phyloP scores from a whole-genome alignment of 352 stramenopile genomes.

The Phytopythium litorale region DNA sequence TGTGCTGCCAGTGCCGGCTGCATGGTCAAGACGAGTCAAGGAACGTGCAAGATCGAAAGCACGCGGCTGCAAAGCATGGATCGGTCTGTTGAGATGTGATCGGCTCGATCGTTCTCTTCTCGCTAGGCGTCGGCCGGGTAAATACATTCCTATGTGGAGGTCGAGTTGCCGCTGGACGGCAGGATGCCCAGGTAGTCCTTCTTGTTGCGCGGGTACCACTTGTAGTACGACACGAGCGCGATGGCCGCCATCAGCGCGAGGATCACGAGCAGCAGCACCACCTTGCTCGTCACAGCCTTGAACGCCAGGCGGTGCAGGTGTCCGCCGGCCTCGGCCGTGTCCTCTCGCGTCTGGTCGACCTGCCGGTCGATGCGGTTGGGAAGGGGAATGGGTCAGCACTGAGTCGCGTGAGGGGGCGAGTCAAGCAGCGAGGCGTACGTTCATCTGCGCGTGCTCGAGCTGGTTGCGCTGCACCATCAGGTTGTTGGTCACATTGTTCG shows the following conservation, averaged over 20 bases:
- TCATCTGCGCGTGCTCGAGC: constrained; percentile 52
- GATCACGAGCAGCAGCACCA: constrained; percentile 58
- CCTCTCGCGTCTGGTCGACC: constrained; percentile 59
- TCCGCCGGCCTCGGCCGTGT: constrained; percentile 53
- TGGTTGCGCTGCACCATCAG: constrained; percentile 66
- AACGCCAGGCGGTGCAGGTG: constrained; percentile 49
- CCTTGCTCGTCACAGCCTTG: constrained; percentile 63
- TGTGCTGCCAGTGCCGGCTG: too few relatives aligned
- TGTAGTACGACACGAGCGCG: constrained; percentile 66
- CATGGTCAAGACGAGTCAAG: too few relatives aligned
- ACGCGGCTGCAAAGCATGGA: too few relatives aligned
- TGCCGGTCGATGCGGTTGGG: constrained; percentile 12
- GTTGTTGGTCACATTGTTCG: constrained; percentile 66
- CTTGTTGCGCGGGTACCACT: constrained; percentile 70
- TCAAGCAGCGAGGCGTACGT: constrained; percentile 28
- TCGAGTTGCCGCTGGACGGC: constrained; percentile 14
- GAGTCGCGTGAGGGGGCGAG: too few relatives aligned
- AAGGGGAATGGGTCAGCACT: background rate
- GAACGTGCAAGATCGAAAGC: too few relatives aligned
- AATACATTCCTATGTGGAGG: constrained; percentile 4
- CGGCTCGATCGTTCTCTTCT: too few relatives aligned
- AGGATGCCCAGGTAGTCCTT: constrained; percentile 67
- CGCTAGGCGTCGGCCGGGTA: too few relatives aligned
- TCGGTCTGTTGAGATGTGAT: too few relatives aligned
- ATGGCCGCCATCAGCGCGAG: constrained; percentile 52